These are phyloP conservation scores for Podosphaera aphanis DNA, from an alignment of 2,329 filamentous ascomycete species.

Conservation along the genomic window DNA sequence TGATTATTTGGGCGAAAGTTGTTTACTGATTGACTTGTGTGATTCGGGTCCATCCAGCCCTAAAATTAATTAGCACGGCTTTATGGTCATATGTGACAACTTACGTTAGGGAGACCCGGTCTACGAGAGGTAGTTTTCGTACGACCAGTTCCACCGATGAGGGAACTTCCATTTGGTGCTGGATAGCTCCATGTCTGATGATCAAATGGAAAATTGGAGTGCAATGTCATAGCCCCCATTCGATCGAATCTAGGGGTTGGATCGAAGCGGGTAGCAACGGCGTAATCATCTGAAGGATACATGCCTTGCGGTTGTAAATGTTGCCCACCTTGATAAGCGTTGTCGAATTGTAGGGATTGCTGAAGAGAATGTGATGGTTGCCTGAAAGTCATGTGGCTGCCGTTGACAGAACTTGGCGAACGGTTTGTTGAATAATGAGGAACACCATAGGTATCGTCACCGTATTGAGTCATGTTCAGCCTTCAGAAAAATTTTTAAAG, in stretches of 20 bases:
- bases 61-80: conserved; percentile 14
- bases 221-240: conserved; percentile 9
- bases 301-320: conserved; percentile 30
- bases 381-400: conserved; percentile 18
- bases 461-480: conserved; percentile 24
- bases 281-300: conserved; percentile 44
- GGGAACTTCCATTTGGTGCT: conserved; percentile 31
- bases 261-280: conserved; percentile 25
- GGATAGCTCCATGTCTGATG: conserved; percentile 62
- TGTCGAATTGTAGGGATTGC: conserved; percentile 57
- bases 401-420: conserved; percentile 51
- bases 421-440: conserved; percentile 48
- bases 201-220: conserved; percentile 44
- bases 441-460: conserved; percentile 37
- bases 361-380: conserved; percentile 40
- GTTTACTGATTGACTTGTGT: conserved; percentile 21
- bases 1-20: conserved; percentile 9
- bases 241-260: conserved; percentile 15
- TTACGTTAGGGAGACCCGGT: conserved; percentile 49
- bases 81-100: conserved; percentile 16
- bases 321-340: conserved; percentile 25
- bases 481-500: too few relatives aligned
- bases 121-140: conserved; percentile 30
- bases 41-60: conserved; percentile 36
- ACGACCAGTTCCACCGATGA: conserved; percentile 38